Base-by-base conservation (phyloP, 108 stramenopile species). In the Cyclotella distinguenda region DNA sequence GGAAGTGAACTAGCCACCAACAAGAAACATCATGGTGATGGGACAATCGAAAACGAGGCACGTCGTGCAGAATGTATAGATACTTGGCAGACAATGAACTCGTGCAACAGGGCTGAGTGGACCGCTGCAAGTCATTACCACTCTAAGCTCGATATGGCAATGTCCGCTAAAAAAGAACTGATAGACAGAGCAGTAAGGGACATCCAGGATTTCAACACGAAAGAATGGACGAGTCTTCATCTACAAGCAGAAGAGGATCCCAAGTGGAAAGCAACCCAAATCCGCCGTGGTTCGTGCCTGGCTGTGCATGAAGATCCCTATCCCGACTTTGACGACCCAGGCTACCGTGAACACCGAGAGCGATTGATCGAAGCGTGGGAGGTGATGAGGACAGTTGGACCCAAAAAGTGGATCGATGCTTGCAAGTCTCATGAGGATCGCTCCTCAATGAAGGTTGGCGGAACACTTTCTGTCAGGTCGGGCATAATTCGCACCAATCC, bases 401-500 rank as follows among this genome's bases (percentile, higher is more conserved):
- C 42, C 6, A 30, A 39, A 13, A 62, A 63, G 19, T 72, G 70
- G 70, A 38, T 27, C 28, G 44, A 70, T 10, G 80, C 80, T 3
- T 78, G 77, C 45, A 78, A 69, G 56, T 30, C 48, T 36, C 72
- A 81, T 34, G 76, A 81, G 39, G 68, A 70, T 51, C 55, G 61
- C 39, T 53, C 82, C 13, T 1, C 56, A 34, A 35, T 23, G 18
- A 46, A 53, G 19, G 38, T 52, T 21, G 19, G 54, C 19, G 34
- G 36, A 10, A 4, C 25, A 27, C 9, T 23, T 21, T 4, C 33
- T 7, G 4, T 55, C 36, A 32, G 19, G 36, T 13, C 9, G 12
- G 60, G 60, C 11, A 23, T 52, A 3, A 42, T 70, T 60, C 59
- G 59, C 15, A 61, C 15, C 28, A 6, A 54, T 11, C 39, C 49